Evolutionary conservation across 148 eudicot genomes (phyloP).

Genomic region (Cornus kousa): DNA sequence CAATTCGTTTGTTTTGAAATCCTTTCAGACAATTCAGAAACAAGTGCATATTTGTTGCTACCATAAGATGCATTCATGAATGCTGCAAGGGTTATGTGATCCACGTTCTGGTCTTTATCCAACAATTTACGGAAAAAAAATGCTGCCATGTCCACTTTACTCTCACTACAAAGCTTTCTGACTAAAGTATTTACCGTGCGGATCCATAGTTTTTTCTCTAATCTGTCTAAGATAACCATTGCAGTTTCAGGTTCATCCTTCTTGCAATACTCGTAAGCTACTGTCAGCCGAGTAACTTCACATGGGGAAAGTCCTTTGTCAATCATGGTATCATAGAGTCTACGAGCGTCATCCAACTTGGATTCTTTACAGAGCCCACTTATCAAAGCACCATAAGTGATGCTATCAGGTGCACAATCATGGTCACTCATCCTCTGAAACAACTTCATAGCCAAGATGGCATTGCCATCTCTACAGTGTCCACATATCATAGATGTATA

Average conservation of each 20-base stretch:
- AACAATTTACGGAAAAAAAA: slow-evolving; percentile 57
- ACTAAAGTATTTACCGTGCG: slow-evolving; percentile 68
- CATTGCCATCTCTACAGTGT: slow-evolving; percentile 51
- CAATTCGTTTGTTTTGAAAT: slow-evolving; percentile 35
- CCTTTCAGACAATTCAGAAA: slow-evolving; percentile 62
- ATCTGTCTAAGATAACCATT: slow-evolving; percentile 45
- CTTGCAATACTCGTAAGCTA: slow-evolving; percentile 82
- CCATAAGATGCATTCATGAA: slow-evolving; percentile 80
- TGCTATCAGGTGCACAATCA: slow-evolving; percentile 72
- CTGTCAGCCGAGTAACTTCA: slow-evolving; percentile 81
- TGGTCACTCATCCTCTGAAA: slow-evolving; percentile 60
- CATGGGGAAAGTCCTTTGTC: slow-evolving; percentile 47
- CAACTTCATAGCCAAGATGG: slow-evolving; percentile 39
- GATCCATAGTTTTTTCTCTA: slow-evolving; percentile 74
- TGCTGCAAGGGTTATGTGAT: slow-evolving; percentile 69
- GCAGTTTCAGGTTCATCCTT: slow-evolving; percentile 43
- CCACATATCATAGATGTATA: slow-evolving; percentile 89
- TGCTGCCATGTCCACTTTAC: slow-evolving; percentile 66
- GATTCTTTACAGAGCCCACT: slow-evolving; percentile 83
- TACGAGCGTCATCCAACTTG: slow-evolving; percentile 68
- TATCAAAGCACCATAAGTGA: slow-evolving; percentile 75
- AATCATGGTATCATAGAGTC: slow-evolving; percentile 58
- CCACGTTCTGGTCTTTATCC: slow-evolving; percentile 55
- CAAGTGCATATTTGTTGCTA: slow-evolving; percentile 55
- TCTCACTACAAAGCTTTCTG: slow-evolving; percentile 86